phyloP scores from a whole-genome alignment of 169 alveolate species.

The Plasmodium ovale region DNA sequence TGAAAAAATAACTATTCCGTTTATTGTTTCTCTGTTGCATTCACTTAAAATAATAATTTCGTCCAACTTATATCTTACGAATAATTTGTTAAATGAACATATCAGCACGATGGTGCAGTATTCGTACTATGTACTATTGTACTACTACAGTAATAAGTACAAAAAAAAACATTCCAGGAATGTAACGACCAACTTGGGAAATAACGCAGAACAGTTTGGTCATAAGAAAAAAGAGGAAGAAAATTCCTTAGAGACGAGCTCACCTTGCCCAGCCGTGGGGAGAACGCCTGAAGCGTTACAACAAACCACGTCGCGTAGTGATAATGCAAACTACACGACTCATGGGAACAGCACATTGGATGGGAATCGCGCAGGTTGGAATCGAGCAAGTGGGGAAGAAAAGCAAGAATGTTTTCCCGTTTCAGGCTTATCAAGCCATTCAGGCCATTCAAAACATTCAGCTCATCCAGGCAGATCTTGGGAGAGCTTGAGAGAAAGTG shows the following conservation, averaged over 20 bases:
- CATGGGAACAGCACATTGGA: no score
- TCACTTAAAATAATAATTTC: conserved; percentile 39
- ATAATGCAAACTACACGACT: no score
- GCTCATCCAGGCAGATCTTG: no score
- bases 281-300: no score
- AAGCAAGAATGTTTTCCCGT: no score
- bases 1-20: conserved; percentile 32
- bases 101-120: conserved; percentile 55
- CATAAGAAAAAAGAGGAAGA: background rate
- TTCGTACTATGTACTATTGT: conserved; percentile 47
- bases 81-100: conserved; percentile 33
- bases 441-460: no score
- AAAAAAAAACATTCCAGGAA: background rate
- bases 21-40: conserved; percentile 43
- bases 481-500: no score
- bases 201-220: background rate
- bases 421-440: no score
- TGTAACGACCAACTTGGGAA: background rate
- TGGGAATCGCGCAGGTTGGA: no score
- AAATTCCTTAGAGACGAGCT: background rate
- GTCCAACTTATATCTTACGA: conserved; percentile 31
- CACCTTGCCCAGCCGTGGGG: no score
- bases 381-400: no score
- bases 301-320: no score
- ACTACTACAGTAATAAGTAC: conserved; percentile 31